These are phyloP conservation scores for Urostyla sp. DNA, from an alignment of 73 alveolate species.

Conservation along the genomic window DNA sequence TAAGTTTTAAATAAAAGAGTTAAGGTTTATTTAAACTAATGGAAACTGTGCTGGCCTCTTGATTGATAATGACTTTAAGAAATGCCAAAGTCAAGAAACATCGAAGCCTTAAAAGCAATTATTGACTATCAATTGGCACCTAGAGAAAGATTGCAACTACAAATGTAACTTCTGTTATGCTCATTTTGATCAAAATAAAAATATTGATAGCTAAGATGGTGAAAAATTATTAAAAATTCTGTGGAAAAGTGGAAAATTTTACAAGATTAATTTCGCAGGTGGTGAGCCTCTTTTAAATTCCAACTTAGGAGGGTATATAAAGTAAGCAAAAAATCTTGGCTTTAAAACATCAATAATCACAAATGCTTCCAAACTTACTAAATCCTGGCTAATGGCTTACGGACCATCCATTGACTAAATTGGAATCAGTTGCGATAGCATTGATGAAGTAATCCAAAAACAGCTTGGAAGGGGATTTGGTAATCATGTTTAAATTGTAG, in stretches of 20 bases:
- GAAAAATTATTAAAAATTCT: conserved; percentile 59
- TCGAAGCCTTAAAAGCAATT: conserved; percentile 7
- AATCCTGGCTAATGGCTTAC: conserved; percentile 63
- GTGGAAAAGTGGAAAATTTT: conserved; percentile 70
- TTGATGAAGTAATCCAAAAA: conserved; percentile 72
- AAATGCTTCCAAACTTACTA: conserved; percentile 74
- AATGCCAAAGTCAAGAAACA: not conserved
- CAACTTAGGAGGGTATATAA: conserved; percentile 53
- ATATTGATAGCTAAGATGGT: conserved; percentile 65
- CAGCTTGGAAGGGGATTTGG: conserved; percentile 70
- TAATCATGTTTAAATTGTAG: conserved; percentile 64
- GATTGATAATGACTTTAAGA: not conserved
- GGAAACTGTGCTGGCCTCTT: not conserved
- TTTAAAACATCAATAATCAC: conserved; percentile 72
- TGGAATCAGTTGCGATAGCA: conserved; percentile 85
- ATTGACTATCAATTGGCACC: conserved; percentile 75
- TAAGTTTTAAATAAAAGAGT: too few relatives aligned
- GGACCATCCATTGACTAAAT: conserved; percentile 75
- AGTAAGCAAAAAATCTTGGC: conserved; percentile 68
- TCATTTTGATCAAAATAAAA: conserved; percentile 49
- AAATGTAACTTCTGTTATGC: conserved; percentile 81
- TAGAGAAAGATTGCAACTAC: conserved; percentile 75
- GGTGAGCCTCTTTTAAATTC: conserved; percentile 85
- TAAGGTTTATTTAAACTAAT: not conserved
- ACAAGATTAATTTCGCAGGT: conserved; percentile 82